phyloP scores from a whole-genome alignment of 371 early-diverging fungal genomes.

The Mucor circinelloides region DNA sequence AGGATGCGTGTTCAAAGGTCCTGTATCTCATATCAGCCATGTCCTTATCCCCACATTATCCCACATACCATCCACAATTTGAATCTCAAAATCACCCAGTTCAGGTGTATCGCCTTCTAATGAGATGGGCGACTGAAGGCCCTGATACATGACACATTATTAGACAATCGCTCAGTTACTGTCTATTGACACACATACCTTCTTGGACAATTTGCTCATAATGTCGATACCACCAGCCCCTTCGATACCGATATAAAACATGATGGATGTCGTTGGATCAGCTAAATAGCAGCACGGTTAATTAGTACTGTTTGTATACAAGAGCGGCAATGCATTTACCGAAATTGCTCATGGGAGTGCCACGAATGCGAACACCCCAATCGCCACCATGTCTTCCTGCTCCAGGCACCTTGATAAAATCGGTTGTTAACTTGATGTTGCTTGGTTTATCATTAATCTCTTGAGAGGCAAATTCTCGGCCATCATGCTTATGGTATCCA shows the following conservation, averaged over 20 bases:
- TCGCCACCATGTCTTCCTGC: slow-evolving; percentile 71
- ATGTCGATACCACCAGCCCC: slow-evolving; percentile 59
- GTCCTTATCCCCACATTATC: slow-evolving; percentile 62
- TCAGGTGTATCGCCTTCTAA: slow-evolving; percentile 65
- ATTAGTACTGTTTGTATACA: neutral
- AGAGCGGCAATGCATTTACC: slow-evolving; percentile 9
- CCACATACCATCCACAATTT: slow-evolving; percentile 63
- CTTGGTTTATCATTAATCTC: slow-evolving; percentile 70
- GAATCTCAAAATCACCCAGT: slow-evolving; percentile 66
- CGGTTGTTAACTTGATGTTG: slow-evolving; percentile 75
- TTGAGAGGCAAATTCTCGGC: slow-evolving; percentile 80
- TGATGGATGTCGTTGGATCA: slow-evolving; percentile 36
- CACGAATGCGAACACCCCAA: slow-evolving; percentile 86
- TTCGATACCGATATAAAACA: slow-evolving; percentile 73
- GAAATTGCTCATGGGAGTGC: slow-evolving; percentile 55
- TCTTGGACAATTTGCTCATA: slow-evolving; percentile 37
- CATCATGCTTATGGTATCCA: slow-evolving; percentile 90
- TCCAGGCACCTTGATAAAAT: slow-evolving; percentile 78
- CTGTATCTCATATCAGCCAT: slow-evolving; percentile 47
- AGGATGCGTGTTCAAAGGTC: slow-evolving; percentile 35
- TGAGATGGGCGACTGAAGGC: slow-evolving; percentile 43
- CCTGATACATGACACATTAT: slow-evolving; percentile 25
- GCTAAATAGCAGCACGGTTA: slow-evolving; percentile 7
- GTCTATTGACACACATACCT: slow-evolving; percentile 27
- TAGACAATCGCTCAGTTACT: neutral